Percentiles rank a stretch among this genome's conserved stretches.
phyloP scores from a whole-genome alignment of 805 yeast species.

The Cyberlindnera euphorbiiphila region DNA sequence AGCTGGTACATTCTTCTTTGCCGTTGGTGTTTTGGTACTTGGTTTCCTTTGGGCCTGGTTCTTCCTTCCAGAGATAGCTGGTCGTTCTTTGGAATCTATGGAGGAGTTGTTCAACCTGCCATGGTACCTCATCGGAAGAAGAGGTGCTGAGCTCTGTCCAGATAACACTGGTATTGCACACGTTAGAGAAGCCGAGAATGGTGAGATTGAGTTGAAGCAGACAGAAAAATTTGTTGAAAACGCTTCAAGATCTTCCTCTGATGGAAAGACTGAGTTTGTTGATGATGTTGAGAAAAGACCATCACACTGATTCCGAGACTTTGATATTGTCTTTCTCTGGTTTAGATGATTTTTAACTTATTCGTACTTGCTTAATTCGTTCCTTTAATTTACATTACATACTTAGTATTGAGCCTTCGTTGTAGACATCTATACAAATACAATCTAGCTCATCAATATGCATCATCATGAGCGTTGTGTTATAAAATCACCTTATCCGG shows the following conservation, averaged over 20 bases:
- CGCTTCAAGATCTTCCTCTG: slow-evolving; percentile 6
- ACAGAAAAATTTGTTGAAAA: slow-evolving; percentile 17
- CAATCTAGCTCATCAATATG: too few species aligned
- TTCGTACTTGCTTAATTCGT: too few species aligned
- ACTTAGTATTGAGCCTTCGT: too few species aligned
- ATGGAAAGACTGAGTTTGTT: slow-evolving; percentile 3
- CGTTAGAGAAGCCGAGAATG: slow-evolving; percentile 14
- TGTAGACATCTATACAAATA: too few species aligned
- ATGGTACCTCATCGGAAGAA: slow-evolving; percentile 56
- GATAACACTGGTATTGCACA: slow-evolving; percentile 41
- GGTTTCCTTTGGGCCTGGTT: slow-evolving; percentile 39
- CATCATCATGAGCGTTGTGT: too few species aligned
- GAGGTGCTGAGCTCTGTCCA: slow-evolving; percentile 48
- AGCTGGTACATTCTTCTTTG: slow-evolving; percentile 51
- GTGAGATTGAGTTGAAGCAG: slow-evolving; percentile 16
- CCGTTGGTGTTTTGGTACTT: slow-evolving; percentile 38
- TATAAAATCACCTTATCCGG: too few species aligned
- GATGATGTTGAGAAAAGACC: slow-evolving; percentile 4
- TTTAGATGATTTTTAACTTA: not conserved
- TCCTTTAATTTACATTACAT: too few species aligned
- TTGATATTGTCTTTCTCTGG: not conserved
- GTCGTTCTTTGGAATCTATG: slow-evolving; percentile 38
- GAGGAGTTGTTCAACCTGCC: slow-evolving; percentile 40
- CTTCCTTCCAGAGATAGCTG: slow-evolving; percentile 36
- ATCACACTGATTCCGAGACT: not conserved